phyloP scores from a whole-genome alignment of 2,329 filamentous ascomycete species.

The Scytalidium sp. region DNA sequence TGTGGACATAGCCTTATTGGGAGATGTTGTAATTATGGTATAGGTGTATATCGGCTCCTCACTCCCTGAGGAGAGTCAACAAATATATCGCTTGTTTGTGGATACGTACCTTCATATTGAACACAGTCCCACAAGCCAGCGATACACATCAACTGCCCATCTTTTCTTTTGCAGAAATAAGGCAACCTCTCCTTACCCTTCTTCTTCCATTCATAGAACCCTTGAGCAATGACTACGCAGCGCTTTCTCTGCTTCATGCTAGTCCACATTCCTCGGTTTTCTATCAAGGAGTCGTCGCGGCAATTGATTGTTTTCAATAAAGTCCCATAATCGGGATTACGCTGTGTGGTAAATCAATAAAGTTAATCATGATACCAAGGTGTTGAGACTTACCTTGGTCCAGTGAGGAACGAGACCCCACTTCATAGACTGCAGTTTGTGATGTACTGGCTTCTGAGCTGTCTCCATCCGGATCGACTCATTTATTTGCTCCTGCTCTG shows the following conservation, averaged over 20 bases:
- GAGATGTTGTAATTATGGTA: conserved; percentile 87
- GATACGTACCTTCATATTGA: conserved; percentile 64
- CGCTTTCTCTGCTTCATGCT: conserved; percentile 87
- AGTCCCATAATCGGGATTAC: conserved; percentile 71
- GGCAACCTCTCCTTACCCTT: conserved; percentile 79
- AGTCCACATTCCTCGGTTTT: conserved; percentile 82
- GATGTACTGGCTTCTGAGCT: conserved; percentile 44
- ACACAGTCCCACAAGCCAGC: conserved; percentile 92
- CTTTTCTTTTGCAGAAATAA: conserved; percentile 77
- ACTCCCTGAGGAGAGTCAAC: conserved; percentile 37
- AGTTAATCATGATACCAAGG: background rate
- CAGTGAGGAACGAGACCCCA: conserved; percentile 95
- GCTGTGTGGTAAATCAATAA: conserved; percentile 18
- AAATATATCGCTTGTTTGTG: too few species aligned
- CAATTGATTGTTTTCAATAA: conserved; percentile 93
- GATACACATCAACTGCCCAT: conserved; percentile 77
- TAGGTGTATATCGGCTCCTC: conserved; percentile 80
- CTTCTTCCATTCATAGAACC: conserved; percentile 96
- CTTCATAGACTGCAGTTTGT: conserved; percentile 90
- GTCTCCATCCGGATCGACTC: conserved; percentile 11
- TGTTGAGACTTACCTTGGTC: conserved; percentile 62
- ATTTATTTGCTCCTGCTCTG: conserved; percentile 14
- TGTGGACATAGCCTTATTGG: conserved; percentile 79
- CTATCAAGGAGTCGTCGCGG: conserved; percentile 78
- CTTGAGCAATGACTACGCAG: conserved; percentile 83